Percentiles rank a stretch among this genome's conserved stretches.
phyloP scores from a whole-genome alignment of 139 green algal genomes.

The Coelastrella sp. region DNA sequence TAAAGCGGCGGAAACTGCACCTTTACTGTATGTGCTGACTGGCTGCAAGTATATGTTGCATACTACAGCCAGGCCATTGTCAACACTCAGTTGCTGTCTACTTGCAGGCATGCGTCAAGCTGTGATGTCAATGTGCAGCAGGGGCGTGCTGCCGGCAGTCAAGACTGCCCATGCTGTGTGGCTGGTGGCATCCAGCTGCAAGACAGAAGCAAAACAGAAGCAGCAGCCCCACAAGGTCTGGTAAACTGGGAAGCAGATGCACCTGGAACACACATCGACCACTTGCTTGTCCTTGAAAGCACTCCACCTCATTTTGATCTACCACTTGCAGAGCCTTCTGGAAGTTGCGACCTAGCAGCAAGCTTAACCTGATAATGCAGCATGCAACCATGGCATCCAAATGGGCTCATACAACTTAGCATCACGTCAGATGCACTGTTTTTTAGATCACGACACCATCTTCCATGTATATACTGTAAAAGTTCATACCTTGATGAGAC shows the following conservation, averaged over 20 bases:
- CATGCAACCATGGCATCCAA: neutral
- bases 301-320: slow-evolving; percentile 73
- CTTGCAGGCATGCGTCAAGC: neutral
- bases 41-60: too few species aligned
- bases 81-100: neutral
- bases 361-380: slow-evolving; percentile 61
- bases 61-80: too few species aligned
- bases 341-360: slow-evolving; percentile 82
- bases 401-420: neutral
- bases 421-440: neutral
- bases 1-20: too few species aligned
- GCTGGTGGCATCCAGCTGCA: too few species aligned
- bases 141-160: neutral
- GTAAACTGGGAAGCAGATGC: too few species aligned
- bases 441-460: too few species aligned
- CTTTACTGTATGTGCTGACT: too few species aligned
- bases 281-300: slow-evolving; percentile 65
- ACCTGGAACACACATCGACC: slow-evolving; percentile 76
- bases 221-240: too few species aligned
- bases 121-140: neutral
- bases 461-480: neutral
- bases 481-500: neutral
- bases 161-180: too few species aligned
- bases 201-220: too few species aligned
- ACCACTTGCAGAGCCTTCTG: slow-evolving; percentile 80